Evolutionary conservation across 2,329 filamentous ascomycete species (phyloP), one percentile per base, ranked within the genome.

Genomic region (Colletotrichum brevisporum): DNA sequence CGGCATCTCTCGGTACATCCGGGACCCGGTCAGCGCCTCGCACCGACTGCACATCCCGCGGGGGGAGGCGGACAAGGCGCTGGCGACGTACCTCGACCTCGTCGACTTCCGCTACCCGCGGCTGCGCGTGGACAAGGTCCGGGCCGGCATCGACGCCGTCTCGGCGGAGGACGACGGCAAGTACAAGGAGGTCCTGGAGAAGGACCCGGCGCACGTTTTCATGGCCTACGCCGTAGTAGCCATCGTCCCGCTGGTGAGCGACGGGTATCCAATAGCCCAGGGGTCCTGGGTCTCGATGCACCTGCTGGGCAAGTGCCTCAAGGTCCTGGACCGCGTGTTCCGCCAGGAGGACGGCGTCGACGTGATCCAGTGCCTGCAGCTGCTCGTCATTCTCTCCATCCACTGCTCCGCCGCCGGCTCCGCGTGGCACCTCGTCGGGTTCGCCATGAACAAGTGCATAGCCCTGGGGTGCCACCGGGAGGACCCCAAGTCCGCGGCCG

Each of bases 161-260:
- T 52, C 69, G 2, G 60, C 55, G 3, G 16, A 43, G 26, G 45
- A 31, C 13, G 51, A 58, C 5, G 64, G 51, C n/a, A 48, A 71
- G n/a, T 71, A 69, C 27, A 41, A 21, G 31, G 27, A 58, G 12
- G 36, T 51, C 1, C 45, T 61, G 13, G 10, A n/a, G n/a, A 57
- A 31, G 6, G 52, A 68, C 39, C 69, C 69, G 2, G 48, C 69
- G 2, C 59, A 62, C 52, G 61, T 71, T 18, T 71, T 71, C 56
- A 71, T 71, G 69, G 64, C 69, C 5, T 71, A 71, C 39, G 52
- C 65, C 39, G 61, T 71, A 10, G n/a, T 71, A 1, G 69, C 69
- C 18, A 65, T 69, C 41, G 69, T 71, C 1, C 69, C 69, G 6
- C 51, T 71, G 2, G 60, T 71, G 41, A 68, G 64, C 51, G 69